Conservation (phyloP, 1,284 basidiomycete genomes). For the Naganishia sp. region DNA sequence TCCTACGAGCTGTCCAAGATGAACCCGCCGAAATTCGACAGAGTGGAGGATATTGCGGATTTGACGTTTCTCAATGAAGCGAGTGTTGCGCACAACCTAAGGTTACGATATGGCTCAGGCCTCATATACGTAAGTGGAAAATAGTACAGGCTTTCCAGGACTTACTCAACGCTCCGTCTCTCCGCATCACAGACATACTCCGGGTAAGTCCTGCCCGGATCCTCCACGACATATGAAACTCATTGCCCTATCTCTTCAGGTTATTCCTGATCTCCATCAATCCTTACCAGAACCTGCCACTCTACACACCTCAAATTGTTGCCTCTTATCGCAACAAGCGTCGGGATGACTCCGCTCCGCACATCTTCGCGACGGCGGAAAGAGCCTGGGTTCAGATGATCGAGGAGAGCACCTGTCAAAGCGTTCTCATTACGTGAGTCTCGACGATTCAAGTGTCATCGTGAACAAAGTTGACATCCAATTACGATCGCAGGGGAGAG, state of each 20-base stretch:
- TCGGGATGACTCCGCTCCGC: slow-evolving; percentile 90
- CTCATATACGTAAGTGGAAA: slow-evolving; percentile 82
- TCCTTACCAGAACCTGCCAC: slow-evolving; percentile 88
- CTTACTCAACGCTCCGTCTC: neutral
- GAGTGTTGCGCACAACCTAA: slow-evolving; percentile 94
- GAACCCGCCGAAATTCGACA: slow-evolving; percentile 98
- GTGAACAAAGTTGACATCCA: neutral
- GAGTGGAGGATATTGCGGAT: slow-evolving; percentile 97
- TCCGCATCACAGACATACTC: slow-evolving; percentile 48
- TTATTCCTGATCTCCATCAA: slow-evolving; percentile 95
- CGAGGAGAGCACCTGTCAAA: slow-evolving; percentile 95
- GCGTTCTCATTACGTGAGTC: slow-evolving; percentile 92
- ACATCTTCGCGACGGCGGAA: slow-evolving; percentile 97
- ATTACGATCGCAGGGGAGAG: slow-evolving; percentile 70
- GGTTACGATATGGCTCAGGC: slow-evolving; percentile 85
- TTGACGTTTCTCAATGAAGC: slow-evolving; percentile 98
- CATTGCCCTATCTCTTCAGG: slow-evolving; percentile 24
- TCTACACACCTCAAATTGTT: slow-evolving; percentile 90
- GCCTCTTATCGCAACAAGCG: slow-evolving; percentile 91
- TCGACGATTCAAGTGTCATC: slow-evolving; percentile 5
- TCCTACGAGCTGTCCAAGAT: slow-evolving; percentile 83
- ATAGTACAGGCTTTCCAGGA: neutral
- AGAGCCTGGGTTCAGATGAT: slow-evolving; percentile 99
- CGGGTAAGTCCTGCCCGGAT: slow-evolving; percentile 40
- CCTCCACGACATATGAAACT: neutral